Base-by-base conservation (phyloP, 768 basidiomycete species). In the Pleurotus pulmonarius region DNA sequence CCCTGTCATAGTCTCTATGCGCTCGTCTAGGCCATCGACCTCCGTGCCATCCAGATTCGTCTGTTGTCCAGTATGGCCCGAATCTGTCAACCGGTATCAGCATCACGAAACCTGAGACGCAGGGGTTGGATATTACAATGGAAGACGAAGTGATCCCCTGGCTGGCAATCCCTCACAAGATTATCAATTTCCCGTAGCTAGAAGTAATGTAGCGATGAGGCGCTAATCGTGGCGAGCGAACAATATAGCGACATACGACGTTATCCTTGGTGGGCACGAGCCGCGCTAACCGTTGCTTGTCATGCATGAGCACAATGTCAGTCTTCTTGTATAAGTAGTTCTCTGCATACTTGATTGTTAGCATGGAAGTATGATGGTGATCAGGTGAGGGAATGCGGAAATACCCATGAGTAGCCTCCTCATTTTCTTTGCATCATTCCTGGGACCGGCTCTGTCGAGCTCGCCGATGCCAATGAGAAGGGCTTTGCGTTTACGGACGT, bases 81-180 rank as follows among this genome's bases (percentile, higher is more conserved):
- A 74, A 56, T 75, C 78, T 79, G 56, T 7, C 18, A 29, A n/a
- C 25, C n/a, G 4, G 16, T 24, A n/a, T 18, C 13, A 44, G 24
- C 5, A n/a, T 38, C 13, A n/a, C 4, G 5, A 4, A 22, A 47
- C 34, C 40, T 6, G 24, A 11, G 3, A 16, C 8, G 11, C n/a
- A n/a, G 15, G 38, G 15, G 25, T 3, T 3, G 41, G 22, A 7
- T 64, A 77, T 56, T 53, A 85, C 83, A 86, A 44, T 83, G 82
- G 56, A 86, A 83, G 58, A 84, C 80, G 60, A 83, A 79, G 1
- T 65, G 75, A 58, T 85, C 84, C 0, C 79, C 79, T 3, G 75
- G 58, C 15, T 70, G 65, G 7, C 76, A 77, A 37, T 66, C 78
- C 26, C 66, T 58, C 0, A 83, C 78, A 5, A 86, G 67, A 2